Evolutionary conservation across 768 basidiomycete genomes (phyloP).

Genomic region (Mycena vulgaris): DNA sequence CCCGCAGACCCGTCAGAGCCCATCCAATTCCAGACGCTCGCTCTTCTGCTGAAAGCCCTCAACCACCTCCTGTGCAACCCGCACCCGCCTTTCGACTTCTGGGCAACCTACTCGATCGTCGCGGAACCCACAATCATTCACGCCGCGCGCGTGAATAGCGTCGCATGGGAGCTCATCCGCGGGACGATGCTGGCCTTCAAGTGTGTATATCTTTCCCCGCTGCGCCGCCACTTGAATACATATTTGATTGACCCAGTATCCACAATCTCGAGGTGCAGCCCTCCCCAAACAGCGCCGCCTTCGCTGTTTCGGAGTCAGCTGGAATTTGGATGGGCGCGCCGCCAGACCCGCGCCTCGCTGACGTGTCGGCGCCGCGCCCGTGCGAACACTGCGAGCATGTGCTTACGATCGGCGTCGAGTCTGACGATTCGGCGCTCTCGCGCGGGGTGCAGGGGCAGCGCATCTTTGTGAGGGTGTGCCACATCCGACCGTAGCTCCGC

Average conservation of each 20-base stretch:
- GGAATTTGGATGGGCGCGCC: slow-evolving; percentile 9
- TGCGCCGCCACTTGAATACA: too few species aligned
- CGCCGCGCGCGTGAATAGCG: background rate
- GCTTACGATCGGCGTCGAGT: background rate
- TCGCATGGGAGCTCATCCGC: slow-evolving; percentile 10
- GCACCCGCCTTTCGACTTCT: slow-evolving; percentile 13
- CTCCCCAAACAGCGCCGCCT: background rate
- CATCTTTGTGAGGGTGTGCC: background rate
- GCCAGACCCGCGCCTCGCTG: background rate
- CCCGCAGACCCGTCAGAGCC: background rate
- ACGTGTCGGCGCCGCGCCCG: background rate
- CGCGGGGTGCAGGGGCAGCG: background rate
- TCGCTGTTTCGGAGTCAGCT: background rate
- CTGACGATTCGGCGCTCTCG: background rate
- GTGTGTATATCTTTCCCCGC: background rate
- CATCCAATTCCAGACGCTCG: background rate
- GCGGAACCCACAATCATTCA: background rate
- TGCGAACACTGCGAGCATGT: slow-evolving; percentile 18
- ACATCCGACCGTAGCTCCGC: background rate
- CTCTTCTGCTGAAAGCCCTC: slow-evolving; percentile 8
- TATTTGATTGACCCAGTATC: background rate
- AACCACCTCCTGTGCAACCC: slow-evolving; percentile 17
- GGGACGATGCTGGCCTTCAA: background rate
- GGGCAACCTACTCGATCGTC: slow-evolving; percentile 7
- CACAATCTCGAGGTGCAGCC: background rate